Evolutionary conservation across 768 basidiomycete species (phyloP).

Genomic region (Pulveroboletus sp.): DNA sequence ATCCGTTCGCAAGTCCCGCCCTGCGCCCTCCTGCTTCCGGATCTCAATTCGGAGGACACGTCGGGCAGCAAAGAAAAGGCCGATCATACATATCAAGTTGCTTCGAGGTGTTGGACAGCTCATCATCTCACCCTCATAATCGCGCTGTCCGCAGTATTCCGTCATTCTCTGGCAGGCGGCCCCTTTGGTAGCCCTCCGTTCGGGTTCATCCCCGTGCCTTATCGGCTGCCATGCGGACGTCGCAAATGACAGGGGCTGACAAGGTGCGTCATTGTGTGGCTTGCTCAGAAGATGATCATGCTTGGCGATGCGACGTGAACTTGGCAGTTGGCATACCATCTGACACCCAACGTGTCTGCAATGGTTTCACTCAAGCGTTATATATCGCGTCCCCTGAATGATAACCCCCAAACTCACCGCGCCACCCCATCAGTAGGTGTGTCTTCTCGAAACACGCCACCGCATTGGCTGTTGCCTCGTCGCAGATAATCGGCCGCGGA

Average conservation of each 20-base stretch:
- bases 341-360: slow-evolving; percentile 1
- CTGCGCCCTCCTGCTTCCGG: slow-evolving; percentile 8
- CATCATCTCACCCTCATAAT: slow-evolving; percentile 19
- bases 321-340: slow-evolving; percentile 5
- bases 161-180: slow-evolving; percentile 9
- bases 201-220: slow-evolving; percentile 15
- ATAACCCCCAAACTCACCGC: slow-evolving; percentile 5
- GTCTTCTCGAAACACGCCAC: slow-evolving; percentile 17
- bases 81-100: slow-evolving; percentile 14
- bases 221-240: slow-evolving; percentile 10
- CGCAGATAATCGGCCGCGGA: slow-evolving; percentile 22
- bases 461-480: slow-evolving; percentile 5
- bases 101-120: slow-evolving; percentile 9
- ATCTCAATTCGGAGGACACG: slow-evolving; percentile 20
- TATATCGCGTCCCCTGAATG: slow-evolving; percentile 2
- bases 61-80: slow-evolving; percentile 9
- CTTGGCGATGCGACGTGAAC: not conserved
- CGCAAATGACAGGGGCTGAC: slow-evolving; percentile 12
- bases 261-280: slow-evolving; percentile 8
- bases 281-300: not conserved
- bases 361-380: slow-evolving; percentile 1
- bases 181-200: slow-evolving; percentile 8
- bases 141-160: slow-evolving; percentile 8
- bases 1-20: slow-evolving; percentile 26
- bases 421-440: slow-evolving; percentile 17